Percentiles rank a stretch among this genome's conserved stretches.
phyloP scores from a whole-genome alignment of 345 rosid species.

The Toxicodendron radicans region DNA sequence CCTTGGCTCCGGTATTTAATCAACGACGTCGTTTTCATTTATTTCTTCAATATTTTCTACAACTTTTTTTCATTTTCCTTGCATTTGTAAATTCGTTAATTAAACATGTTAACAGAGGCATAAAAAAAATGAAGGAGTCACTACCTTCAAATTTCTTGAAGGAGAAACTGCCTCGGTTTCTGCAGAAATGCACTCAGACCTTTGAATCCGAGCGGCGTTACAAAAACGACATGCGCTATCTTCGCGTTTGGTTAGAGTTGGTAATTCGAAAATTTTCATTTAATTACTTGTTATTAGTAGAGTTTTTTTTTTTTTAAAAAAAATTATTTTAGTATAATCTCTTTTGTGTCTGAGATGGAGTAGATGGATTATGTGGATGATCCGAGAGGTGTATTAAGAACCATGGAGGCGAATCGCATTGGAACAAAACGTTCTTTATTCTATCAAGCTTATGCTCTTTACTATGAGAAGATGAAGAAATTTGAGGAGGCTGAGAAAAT shows the following conservation, averaged over 20 bases:
- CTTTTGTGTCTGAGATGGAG: conserved; percentile 14
- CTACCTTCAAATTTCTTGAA: conserved; percentile 48
- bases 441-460: conserved; percentile 91
- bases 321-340: background rate
- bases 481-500: conserved; percentile 87
- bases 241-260: conserved; percentile 93
- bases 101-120: conserved; percentile 43
- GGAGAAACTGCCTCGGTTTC: conserved; percentile 86
- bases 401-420: conserved; percentile 74
- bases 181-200: conserved; percentile 73
- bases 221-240: conserved; percentile 71
- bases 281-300: no score
- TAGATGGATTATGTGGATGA: conserved; percentile 97
- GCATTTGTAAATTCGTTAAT: background rate
- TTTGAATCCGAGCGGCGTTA: conserved; percentile 80
- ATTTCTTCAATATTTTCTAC: background rate
- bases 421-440: conserved; percentile 69
- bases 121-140: conserved; percentile 70
- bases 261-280: conserved; percentile 30
- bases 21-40: background rate
- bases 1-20: conserved; percentile 84
- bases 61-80: background rate
- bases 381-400: conserved; percentile 61
- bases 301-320: background rate
- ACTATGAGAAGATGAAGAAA: conserved; percentile 81